Base-by-base conservation (phyloP, 176 grass and related monocot genomes). In the Carex cristatella region DNA sequence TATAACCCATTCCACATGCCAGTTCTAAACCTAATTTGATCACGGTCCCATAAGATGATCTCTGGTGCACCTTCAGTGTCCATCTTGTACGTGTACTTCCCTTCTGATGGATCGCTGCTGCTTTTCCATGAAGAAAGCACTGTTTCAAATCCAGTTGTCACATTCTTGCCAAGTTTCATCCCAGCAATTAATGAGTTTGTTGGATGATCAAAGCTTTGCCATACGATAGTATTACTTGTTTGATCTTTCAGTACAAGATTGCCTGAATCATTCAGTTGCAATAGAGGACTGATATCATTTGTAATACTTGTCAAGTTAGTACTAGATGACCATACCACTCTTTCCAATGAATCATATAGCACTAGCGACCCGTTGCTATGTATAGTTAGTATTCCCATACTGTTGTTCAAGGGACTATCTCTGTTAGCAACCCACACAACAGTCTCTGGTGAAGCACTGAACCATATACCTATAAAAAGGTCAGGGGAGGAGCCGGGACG, bases 341-440 rank as follows among this genome's bases (percentile, higher is more conserved):
- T 82, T 37, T 63, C 8, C 6, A 8, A 46, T 46, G n/a, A 60
- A 64, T 65, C 79, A 13, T 75, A 46, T 81, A 94, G 89, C 54
- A 77, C 65, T 1, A 94, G 85, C 0, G 37, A 19, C 13, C 89
- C 92, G 7, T 55, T 55, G 48, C 19, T 46, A 48, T 10, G 76
- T 7, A 94, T 10, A 2, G 32, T 1, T 18, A 89, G 4, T 1
- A 51, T 4, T 58, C 79, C 79, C 23, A 83, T 81, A 1, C 62
- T 69, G 71, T 16, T 60, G 40, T 67, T 88, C 2, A 91, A 76
- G 4, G 92, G 87, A 76, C 46, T 48, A 68, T 85, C 87, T 33
- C 92, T 82, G 81, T 94, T 94, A 67, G 92, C 88, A 55, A 94
- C 89, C 92, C 92, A 94, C n/a, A 94, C 74, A 4, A 94, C 55